phyloP scores from a whole-genome alignment of 75 land plant genomes.

The Cupressus sempervirens region DNA sequence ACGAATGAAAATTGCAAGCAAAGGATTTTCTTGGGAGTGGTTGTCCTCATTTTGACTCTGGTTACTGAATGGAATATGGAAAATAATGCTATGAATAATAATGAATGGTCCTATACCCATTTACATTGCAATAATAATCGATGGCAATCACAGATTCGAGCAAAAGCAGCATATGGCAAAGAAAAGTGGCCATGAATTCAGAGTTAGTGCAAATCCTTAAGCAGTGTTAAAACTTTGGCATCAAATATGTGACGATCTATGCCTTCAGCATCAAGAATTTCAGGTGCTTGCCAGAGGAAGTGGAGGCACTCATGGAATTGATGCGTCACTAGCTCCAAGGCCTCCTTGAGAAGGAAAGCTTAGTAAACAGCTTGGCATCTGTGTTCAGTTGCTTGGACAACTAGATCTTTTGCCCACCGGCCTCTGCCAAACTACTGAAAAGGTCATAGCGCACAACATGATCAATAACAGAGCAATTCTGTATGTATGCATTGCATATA shows the following conservation, averaged over 20 bases:
- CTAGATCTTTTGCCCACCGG: constrained; percentile 38
- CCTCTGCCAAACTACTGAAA: constrained; percentile 44
- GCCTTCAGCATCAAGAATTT: constrained; percentile 82
- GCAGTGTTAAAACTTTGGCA: constrained; percentile 47
- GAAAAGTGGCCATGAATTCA: constrained; percentile 36
- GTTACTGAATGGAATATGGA: not conserved
- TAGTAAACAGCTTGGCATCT: constrained; percentile 39
- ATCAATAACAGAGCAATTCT: constrained; percentile 34
- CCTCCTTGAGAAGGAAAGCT: constrained; percentile 30
- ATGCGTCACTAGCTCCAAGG: constrained; percentile 47
- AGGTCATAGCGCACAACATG: constrained; percentile 41
- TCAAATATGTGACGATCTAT: constrained; percentile 53
- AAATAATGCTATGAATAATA: not conserved
- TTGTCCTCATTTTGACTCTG: too few species aligned
- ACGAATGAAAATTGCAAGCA: too few species aligned
- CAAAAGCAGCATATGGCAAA: constrained; percentile 21
- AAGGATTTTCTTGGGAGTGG: too few species aligned
- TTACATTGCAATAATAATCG: constrained; percentile 74
- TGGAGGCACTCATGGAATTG: constrained; percentile 48
- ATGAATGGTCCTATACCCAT: constrained; percentile 46
- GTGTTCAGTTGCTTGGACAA: constrained; percentile 48
- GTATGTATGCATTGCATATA: constrained; percentile 56
- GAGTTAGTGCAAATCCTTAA: constrained; percentile 44
- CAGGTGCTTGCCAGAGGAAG: constrained; percentile 46
- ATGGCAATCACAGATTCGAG: constrained; percentile 63